These are phyloP conservation scores for Ceriops tagal DNA, from an alignment of 345 rosid species.

Conservation along the genomic window DNA sequence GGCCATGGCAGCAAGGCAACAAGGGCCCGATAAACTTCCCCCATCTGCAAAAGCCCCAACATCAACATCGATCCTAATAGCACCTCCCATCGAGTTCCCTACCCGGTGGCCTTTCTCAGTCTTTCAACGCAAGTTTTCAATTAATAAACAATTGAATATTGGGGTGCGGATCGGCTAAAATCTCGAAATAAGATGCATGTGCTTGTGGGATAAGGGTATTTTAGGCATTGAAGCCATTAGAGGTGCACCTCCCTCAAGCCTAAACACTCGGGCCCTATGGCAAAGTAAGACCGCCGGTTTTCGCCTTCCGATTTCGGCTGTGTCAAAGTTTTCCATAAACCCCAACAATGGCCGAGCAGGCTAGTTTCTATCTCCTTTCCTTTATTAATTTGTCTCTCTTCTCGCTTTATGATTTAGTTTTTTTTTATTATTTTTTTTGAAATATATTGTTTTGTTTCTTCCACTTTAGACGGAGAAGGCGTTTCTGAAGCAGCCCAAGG, in stretches of 20 bases:
- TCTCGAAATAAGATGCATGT: background rate
- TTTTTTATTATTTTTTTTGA: background rate
- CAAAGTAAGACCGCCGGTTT: background rate
- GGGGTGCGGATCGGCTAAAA: too few species aligned
- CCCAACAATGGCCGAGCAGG: slow-evolving; percentile 29
- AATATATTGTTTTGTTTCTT: background rate
- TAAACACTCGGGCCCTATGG: too few species aligned
- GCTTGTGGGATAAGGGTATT: background rate
- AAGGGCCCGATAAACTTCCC: too few species aligned
- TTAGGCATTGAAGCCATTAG: slow-evolving; percentile 1
- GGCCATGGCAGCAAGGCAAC: too few species aligned
- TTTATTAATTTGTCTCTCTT: background rate
- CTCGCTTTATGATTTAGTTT: background rate
- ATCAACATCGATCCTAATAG: too few species aligned
- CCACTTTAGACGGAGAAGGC: slow-evolving; percentile 71
- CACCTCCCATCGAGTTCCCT: too few species aligned
- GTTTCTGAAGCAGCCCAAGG: slow-evolving; percentile 80
- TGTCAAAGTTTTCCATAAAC: background rate
- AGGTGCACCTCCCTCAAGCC: background rate
- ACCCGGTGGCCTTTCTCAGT: too few species aligned
- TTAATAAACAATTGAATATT: too few species aligned
- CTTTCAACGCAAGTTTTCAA: too few species aligned
- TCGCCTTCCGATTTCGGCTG: background rate
- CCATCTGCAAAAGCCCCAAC: too few species aligned
- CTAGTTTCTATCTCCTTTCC: background rate